Evolutionary conservation across 2,329 filamentous ascomycete species (phyloP), one percentile per base, ranked within the genome.

Genomic region (Colletotrichum tropicale): DNA sequence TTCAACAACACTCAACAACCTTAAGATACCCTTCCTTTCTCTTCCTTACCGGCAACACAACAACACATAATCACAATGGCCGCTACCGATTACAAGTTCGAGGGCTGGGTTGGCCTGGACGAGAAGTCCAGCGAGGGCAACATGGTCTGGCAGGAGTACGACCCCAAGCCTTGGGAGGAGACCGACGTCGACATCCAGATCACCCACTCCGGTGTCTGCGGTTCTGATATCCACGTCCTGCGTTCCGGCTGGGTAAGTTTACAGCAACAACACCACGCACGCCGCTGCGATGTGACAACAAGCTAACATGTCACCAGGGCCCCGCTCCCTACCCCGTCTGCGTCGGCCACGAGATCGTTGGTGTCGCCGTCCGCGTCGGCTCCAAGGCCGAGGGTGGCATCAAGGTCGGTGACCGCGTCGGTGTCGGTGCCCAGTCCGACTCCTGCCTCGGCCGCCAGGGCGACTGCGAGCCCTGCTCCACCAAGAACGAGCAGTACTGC

Each of bases 151-250:
- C 84, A 84, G 60, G 84, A 89, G 75, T 93, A 89, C 71, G 86
- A 91, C 82, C 91, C 91, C 36, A 94, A 94, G 86, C 83, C 84
- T 10, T 94, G 91, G 89, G 89, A 92, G 68, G 92, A 94, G 81
- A 89, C 87, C 28, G 91, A 94, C 78, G 83, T 94, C 67, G 92
- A 94, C 80, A 92, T 94, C 79, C 87, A 90, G 80, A 85, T 94
- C 78, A 90, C 90, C 5, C 91, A 93, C 84, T 93, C 91, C 80
- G 92, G 92, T 77, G 89, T 94, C 77, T 94, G 92, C 81, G 92
- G 91, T 70, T 89, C 88, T 2, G 92, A 93, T 77, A 66, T 93
- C 34, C 91, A 93, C 83, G 89, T 86, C 4, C 85, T 93, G 8
- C 86, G 88, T 48, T 90, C 88, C 4, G 91, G 88, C 66, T 91